These are phyloP conservation scores for Geoglossum cookeanum DNA, from an alignment of 2,329 filamentous ascomycete species.

Conservation along the genomic window DNA sequence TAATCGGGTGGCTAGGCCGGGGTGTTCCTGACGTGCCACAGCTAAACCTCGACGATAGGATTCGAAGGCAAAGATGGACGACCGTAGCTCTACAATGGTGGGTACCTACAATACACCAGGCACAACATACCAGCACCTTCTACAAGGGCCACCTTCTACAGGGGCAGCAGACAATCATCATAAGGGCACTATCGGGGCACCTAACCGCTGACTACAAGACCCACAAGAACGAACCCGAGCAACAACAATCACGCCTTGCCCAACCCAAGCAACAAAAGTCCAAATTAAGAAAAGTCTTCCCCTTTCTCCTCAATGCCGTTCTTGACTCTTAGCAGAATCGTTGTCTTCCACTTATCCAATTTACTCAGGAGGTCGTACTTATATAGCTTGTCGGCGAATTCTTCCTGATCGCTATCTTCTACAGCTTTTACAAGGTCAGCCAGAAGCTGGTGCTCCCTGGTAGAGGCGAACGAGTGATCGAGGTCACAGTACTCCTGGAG, in stretches of 20 bases:
- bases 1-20: not conserved
- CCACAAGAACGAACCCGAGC: not conserved
- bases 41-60: too few species aligned
- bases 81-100: not conserved
- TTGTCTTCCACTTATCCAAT: constrained; percentile 95
- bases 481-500: constrained; percentile 66
- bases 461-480: constrained; percentile 56
- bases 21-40: not conserved
- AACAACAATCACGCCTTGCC: not conserved
- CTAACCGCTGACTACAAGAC: not conserved
- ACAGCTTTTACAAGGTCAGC: constrained; percentile 57
- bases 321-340: constrained; percentile 66
- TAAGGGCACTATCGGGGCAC: not conserved
- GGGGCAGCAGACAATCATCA: not conserved
- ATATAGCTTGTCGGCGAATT: constrained; percentile 70
- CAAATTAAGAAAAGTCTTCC: constrained; percentile 44
- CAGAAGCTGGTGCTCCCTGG: constrained; percentile 67
- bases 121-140: too few species aligned
- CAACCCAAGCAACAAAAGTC: not conserved
- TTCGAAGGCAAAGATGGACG: not conserved
- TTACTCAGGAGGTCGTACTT: constrained; percentile 85
- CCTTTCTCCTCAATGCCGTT: constrained; percentile 53
- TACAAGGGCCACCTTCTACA: not conserved
- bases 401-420: constrained; percentile 60
- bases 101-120: not conserved